Conservation (phyloP, 139 green algal genomes). For the Auxenochlorella pyrenoidosa region DNA sequence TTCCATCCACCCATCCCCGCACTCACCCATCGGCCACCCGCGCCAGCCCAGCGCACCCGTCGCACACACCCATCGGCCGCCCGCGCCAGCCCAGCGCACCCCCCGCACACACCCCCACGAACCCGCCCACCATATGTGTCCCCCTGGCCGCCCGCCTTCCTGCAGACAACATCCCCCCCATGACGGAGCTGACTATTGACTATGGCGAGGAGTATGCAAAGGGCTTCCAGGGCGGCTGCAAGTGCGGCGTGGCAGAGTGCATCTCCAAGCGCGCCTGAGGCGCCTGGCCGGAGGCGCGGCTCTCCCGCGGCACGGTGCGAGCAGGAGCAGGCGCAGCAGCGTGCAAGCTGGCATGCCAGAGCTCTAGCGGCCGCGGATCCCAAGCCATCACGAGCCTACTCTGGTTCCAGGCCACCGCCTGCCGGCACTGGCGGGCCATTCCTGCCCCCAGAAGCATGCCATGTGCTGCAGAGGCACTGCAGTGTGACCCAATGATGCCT, state of each 20-base stretch:
- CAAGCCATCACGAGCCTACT: too few relatives aligned
- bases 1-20: too few relatives aligned
- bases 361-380: too few relatives aligned
- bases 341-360: too few relatives aligned
- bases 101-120: too few relatives aligned
- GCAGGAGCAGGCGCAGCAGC: neutral
- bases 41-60: too few relatives aligned
- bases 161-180: slow-evolving; percentile 28
- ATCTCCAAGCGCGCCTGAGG: neutral
- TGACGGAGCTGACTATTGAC: slow-evolving; percentile 57
- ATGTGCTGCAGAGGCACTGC: too few relatives aligned
- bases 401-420: too few relatives aligned
- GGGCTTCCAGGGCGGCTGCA: slow-evolving; percentile 18
- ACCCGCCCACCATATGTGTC: neutral
- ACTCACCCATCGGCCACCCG: too few relatives aligned
- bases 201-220: slow-evolving; percentile 44
- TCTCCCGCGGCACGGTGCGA: neutral
- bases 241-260: slow-evolving; percentile 34
- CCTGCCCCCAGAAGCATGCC: too few relatives aligned
- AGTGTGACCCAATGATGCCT: neutral
- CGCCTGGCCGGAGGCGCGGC: neutral
- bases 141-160: neutral
- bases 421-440: too few relatives aligned
- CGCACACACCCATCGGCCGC: neutral
- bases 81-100: neutral